These are phyloP conservation scores for Uronychia binucleata DNA, from an alignment of 73 alveolate species.

Conservation along the genomic window DNA sequence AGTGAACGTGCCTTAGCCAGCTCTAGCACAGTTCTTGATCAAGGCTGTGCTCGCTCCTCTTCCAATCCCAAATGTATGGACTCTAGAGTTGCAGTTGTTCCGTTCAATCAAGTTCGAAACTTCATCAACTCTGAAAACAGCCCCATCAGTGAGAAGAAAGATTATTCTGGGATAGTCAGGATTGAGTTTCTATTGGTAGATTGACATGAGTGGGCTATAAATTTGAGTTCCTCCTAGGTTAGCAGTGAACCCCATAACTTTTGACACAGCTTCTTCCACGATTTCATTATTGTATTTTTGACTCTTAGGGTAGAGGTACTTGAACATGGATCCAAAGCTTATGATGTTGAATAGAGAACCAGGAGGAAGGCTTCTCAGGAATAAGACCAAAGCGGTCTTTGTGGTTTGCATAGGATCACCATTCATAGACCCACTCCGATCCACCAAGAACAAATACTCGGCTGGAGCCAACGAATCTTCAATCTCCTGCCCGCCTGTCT, in stretches of 20 bases:
- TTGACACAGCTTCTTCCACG: slow-evolving; percentile 36
- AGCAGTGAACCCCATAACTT: slow-evolving; percentile 49
- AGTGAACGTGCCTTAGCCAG: slow-evolving; percentile 32
- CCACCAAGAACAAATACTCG: slow-evolving; percentile 63
- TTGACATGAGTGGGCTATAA: slow-evolving; percentile 68
- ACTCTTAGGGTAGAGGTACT: slow-evolving; percentile 27
- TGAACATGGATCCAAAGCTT: slow-evolving; percentile 69
- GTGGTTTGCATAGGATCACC: slow-evolving; percentile 71
- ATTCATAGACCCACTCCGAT: slow-evolving; percentile 75
- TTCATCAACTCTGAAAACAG: slow-evolving; percentile 42
- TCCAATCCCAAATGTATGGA: slow-evolving; percentile 64
- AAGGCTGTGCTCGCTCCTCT: slow-evolving; percentile 36
- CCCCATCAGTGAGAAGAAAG: slow-evolving; percentile 95
- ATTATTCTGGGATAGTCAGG: slow-evolving; percentile 59
- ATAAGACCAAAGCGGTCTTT: slow-evolving; percentile 65
- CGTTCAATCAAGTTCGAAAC: slow-evolving; percentile 53
- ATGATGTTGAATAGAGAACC: slow-evolving; percentile 67
- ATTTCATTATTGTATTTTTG: slow-evolving; percentile 40
- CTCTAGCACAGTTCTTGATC: slow-evolving; percentile 36
- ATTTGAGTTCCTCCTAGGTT: slow-evolving; percentile 95
- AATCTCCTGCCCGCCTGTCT: slow-evolving; percentile 20
- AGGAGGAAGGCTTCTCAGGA: slow-evolving; percentile 73
- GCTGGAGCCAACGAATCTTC: slow-evolving; percentile 39
- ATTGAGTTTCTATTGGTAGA: slow-evolving; percentile 31
- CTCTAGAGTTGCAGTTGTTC: slow-evolving; percentile 45